Percentiles rank a stretch among this genome's conserved stretches.
Evolutionary conservation across 2,329 filamentous ascomycete species (phyloP).

Genomic region (Neofusicoccum kwambonambiense): DNA sequence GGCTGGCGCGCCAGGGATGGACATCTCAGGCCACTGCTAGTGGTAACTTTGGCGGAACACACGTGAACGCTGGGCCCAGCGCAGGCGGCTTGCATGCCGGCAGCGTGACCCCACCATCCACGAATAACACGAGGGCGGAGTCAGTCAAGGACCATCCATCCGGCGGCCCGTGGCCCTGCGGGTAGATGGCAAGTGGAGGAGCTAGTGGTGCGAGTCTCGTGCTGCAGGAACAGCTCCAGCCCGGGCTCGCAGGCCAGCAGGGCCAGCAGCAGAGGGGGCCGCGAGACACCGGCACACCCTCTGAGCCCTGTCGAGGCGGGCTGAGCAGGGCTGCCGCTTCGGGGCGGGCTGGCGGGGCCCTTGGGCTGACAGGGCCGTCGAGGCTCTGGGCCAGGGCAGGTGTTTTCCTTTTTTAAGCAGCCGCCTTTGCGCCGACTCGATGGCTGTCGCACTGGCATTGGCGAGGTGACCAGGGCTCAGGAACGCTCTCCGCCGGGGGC

Average conservation of each 20-base stretch:
- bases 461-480: neutral
- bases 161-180: constrained; percentile 13
- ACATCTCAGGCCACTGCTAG: constrained; percentile 6
- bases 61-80: neutral
- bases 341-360: neutral
- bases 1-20: neutral
- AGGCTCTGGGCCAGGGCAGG: constrained; percentile 5
- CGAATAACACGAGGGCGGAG: constrained; percentile 11
- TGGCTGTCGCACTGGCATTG: neutral
- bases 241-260: neutral
- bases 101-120: constrained; percentile 7
- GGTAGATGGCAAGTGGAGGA: constrained; percentile 13
- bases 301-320: neutral
- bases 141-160: constrained; percentile 6
- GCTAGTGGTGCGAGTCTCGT: neutral
- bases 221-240: constrained; percentile 5
- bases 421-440: constrained; percentile 2
- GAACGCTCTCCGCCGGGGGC: constrained; percentile 3
- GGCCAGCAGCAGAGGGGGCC: neutral
- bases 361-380: constrained; percentile 3
- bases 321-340: neutral
- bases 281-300: neutral
- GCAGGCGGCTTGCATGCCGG: neutral
- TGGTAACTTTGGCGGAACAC: neutral
- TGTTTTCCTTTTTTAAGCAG: constrained; percentile 14